Evolutionary conservation across 495 filamentous ascomycete species (phyloP).

Genomic region (Lasiosphaeriaceae sp.): DNA sequence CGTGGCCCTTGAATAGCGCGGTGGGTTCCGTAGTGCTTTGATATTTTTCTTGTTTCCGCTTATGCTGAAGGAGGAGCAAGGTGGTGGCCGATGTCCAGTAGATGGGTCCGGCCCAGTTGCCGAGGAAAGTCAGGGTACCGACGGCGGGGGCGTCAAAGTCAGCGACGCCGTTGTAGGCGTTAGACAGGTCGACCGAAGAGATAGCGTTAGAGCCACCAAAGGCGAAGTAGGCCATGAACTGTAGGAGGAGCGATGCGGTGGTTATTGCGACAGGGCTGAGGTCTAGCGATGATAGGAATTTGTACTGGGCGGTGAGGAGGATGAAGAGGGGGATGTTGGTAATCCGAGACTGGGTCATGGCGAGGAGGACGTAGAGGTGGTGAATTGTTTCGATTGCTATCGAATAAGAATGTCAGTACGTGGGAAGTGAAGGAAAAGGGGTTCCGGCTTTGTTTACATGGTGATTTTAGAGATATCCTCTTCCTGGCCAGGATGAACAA

Average conservation of each 20-base stretch:
- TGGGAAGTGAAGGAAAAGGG: neutral
- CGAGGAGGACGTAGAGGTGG: slow-evolving; percentile 68
- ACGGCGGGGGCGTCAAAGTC: slow-evolving; percentile 65
- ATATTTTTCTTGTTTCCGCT: slow-evolving; percentile 1
- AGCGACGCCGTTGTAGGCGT: slow-evolving; percentile 76
- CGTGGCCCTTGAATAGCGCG: slow-evolving; percentile 41
- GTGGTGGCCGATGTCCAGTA: slow-evolving; percentile 71
- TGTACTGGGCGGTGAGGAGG: slow-evolving; percentile 58
- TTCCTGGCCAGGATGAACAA: slow-evolving; percentile 19
- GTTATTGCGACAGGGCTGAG: slow-evolving; percentile 54
- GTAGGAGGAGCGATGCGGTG: slow-evolving; percentile 61
- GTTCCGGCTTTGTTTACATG: slow-evolving; percentile 12
- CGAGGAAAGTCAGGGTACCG: slow-evolving; percentile 74
- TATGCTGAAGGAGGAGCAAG: slow-evolving; percentile 46
- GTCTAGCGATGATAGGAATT: slow-evolving; percentile 40
- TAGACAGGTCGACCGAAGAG: slow-evolving; percentile 78
- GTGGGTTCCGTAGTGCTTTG: neutral
- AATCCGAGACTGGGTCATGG: slow-evolving; percentile 79
- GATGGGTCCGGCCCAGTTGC: slow-evolving; percentile 89
- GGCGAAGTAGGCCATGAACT: slow-evolving; percentile 82
- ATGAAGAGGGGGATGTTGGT: slow-evolving; percentile 83
- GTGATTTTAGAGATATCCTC: slow-evolving; percentile 17
- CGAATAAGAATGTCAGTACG: slow-evolving; percentile 17
- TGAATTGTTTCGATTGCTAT: slow-evolving; percentile 51
- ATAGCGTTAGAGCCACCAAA: slow-evolving; percentile 89